Conservation (phyloP, 306 rosid genomes). For the Sechiopsis laciniata region DNA sequence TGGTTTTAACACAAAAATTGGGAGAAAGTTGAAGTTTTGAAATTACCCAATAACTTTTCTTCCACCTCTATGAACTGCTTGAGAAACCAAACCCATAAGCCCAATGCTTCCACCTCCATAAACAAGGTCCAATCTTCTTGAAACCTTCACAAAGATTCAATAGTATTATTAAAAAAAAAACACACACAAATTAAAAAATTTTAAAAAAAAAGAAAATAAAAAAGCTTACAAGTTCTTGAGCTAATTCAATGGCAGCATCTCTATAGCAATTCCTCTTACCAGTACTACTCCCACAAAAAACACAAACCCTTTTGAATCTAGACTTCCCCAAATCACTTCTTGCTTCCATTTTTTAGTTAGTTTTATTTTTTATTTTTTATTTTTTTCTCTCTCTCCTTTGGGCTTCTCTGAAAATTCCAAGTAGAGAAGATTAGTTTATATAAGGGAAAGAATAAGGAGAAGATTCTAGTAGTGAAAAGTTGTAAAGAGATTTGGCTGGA, state of each 20-base stretch:
- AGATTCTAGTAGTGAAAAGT: slow-evolving; percentile 1
- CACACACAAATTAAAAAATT: background rate
- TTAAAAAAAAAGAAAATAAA: background rate
- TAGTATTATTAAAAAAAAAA: background rate
- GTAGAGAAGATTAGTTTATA: background rate
- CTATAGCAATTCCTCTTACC: slow-evolving; percentile 28
- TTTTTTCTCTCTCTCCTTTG: background rate
- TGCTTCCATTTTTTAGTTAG: slow-evolving; percentile 26
- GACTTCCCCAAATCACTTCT: slow-evolving; percentile 9
- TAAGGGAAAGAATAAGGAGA: background rate
- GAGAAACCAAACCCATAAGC: slow-evolving; percentile 55
- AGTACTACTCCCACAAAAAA: slow-evolving; percentile 33
- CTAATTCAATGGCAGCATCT: slow-evolving; percentile 32
- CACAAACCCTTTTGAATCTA: slow-evolving; percentile 27
- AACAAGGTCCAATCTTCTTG: slow-evolving; percentile 45
- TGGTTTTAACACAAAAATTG: background rate
- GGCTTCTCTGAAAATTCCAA: background rate
- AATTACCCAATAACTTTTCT: slow-evolving; percentile 54
- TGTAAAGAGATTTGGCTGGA: slow-evolving; percentile 7
- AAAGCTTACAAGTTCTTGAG: slow-evolving; percentile 24
- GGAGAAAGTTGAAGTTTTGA: background rate
- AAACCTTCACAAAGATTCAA: slow-evolving; percentile 33
- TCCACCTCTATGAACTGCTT: slow-evolving; percentile 55
- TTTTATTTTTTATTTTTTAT: no score
- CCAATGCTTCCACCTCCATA: slow-evolving; percentile 65